Percentiles rank a stretch among this genome's conserved stretches.
phyloP scores from a whole-genome alignment of 1,284 basidiomycete species.

The Gymnopus androsaceus region DNA sequence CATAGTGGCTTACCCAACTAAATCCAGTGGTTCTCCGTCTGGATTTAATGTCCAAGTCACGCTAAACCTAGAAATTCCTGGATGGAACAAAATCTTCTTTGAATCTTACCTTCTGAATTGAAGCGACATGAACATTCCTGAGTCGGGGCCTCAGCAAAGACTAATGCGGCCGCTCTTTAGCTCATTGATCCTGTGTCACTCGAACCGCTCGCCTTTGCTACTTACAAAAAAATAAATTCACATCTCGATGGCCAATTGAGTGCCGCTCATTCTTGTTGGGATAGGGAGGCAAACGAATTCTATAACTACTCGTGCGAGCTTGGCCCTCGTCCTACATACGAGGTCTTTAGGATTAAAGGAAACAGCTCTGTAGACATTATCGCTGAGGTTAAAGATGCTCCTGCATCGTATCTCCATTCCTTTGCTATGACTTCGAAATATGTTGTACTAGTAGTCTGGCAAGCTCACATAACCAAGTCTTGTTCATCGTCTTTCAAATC shows the following conservation, averaged over 20 bases:
- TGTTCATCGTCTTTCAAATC: constrained; percentile 8
- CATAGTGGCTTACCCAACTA: neutral
- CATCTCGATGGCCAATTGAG: constrained; percentile 35
- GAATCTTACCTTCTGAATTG: neutral
- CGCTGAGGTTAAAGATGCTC: constrained; percentile 38
- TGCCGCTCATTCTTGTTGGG: constrained; percentile 40
- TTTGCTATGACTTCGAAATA: constrained; percentile 38
- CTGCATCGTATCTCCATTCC: constrained; percentile 38
- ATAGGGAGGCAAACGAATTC: constrained; percentile 34
- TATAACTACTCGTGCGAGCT: constrained; percentile 36
- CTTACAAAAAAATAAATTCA: constrained; percentile 32
- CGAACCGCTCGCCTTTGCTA: constrained; percentile 30
- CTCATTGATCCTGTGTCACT: constrained; percentile 37
- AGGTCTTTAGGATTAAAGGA: constrained; percentile 33
- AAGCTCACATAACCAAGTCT: constrained; percentile 29
- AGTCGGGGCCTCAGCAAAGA: constrained; percentile 31
- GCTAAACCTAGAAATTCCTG: constrained; percentile 26
- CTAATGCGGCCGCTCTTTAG: constrained; percentile 28
- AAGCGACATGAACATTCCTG: neutral
- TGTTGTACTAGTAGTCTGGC: constrained; percentile 36
- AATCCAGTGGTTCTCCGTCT: constrained; percentile 8
- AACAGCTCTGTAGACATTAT: constrained; percentile 34
- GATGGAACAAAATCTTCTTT: constrained; percentile 13
- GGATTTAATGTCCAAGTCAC: constrained; percentile 24
- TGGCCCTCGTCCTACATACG: constrained; percentile 29